Conservation (phyloP, 1,139 yeast species). For the Candida freyschussii region DNA sequence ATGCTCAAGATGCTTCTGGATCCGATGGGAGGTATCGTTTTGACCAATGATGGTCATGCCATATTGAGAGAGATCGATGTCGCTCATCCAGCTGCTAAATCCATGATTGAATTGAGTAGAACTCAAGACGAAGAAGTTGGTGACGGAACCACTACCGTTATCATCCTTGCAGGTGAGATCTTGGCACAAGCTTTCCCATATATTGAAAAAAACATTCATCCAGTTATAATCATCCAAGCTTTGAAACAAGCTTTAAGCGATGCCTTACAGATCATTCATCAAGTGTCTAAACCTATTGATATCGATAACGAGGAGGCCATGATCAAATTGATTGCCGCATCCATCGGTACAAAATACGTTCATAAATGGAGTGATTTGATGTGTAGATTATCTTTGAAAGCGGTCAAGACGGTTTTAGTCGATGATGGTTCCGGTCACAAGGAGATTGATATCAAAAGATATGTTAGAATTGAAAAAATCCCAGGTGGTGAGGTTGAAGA, state of each 20-base stretch:
- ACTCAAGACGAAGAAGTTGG: conserved; percentile 99
- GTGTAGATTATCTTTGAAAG: conserved; percentile 84
- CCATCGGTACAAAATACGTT: conserved; percentile 94
- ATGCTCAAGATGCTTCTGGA: conserved; percentile 97
- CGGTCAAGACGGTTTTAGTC: conserved; percentile 78
- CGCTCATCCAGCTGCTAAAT: conserved; percentile 97
- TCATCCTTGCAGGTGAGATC: conserved; percentile 92
- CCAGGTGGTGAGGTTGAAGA: conserved; percentile 98
- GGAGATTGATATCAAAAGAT: conserved; percentile 91
- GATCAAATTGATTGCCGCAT: conserved; percentile 80
- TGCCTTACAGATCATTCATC: conserved; percentile 83
- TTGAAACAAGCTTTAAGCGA: conserved; percentile 87
- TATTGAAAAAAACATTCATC: conserved; percentile 90
- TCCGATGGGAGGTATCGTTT: conserved; percentile 97
- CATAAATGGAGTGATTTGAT: conserved; percentile 87
- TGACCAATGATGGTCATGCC: conserved; percentile 98
- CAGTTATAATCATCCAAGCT: conserved; percentile 93
- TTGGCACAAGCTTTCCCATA: conserved; percentile 94
- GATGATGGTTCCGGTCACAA: conserved; percentile 61
- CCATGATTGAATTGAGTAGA: conserved; percentile 94
- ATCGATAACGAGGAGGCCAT: conserved; percentile 78
- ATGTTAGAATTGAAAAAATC: conserved; percentile 88
- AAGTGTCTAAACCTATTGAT: conserved; percentile 83
- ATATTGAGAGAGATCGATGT: conserved; percentile 85
- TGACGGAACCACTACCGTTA: conserved; percentile 96